phyloP scores from a whole-genome alignment of 2,329 filamentous ascomycete genomes.

The Epicoccum nigrum region DNA sequence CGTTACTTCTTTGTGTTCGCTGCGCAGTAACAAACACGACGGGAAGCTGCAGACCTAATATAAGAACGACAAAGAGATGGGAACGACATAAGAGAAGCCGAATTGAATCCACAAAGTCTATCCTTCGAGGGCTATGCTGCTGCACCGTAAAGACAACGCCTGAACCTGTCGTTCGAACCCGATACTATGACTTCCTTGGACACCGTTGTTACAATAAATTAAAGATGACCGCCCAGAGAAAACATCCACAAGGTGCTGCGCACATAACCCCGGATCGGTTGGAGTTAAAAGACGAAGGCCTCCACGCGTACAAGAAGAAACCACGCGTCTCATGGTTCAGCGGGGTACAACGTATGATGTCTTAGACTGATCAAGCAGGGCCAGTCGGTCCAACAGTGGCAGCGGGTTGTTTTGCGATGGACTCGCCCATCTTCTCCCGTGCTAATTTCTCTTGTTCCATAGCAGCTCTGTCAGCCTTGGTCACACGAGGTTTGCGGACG shows the following conservation, averaged over 20 bases:
- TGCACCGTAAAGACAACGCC: conserved; percentile 3
- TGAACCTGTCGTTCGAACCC: neutral
- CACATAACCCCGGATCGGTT: no score
- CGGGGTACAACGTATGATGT: no score
- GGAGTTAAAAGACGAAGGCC: no score
- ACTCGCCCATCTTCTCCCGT: conserved; percentile 61
- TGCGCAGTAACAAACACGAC: neutral
- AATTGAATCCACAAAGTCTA: neutral
- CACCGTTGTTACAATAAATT: neutral
- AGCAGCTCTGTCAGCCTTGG: conserved; percentile 81
- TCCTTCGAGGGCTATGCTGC: neutral
- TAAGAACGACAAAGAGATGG: neutral
- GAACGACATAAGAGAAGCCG: no score
- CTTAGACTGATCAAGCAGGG: conserved; percentile 11
- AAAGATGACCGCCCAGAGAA: neutral
- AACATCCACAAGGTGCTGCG: no score
- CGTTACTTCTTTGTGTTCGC: neutral
- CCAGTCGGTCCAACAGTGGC: conserved; percentile 19
- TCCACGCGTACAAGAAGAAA: no score
- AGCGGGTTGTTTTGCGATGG: conserved; percentile 35
- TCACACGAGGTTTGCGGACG: conserved; percentile 81
- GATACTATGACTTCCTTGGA: neutral
- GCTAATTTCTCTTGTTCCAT: conserved; percentile 83
- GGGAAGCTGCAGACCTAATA: neutral
- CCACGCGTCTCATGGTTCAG: no score